These are phyloP conservation scores for Lolium perenne DNA, from an alignment of 176 grass and related monocot genomes.

Conservation along the genomic window DNA sequence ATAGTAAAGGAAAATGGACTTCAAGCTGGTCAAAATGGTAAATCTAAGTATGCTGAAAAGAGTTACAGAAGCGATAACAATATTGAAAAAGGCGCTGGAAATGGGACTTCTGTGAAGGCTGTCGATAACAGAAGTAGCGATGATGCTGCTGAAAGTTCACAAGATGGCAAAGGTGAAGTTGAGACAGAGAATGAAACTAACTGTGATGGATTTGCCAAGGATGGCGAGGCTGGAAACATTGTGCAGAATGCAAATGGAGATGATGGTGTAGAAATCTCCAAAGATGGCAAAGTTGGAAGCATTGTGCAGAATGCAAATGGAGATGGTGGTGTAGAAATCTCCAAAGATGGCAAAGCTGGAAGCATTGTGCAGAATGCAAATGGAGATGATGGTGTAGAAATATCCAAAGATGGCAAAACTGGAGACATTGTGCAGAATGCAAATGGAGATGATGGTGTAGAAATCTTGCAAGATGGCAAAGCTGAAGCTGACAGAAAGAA, in stretches of 20 bases:
- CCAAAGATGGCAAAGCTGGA: neutral
- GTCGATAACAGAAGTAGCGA: conserved; percentile 8
- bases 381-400: neutral
- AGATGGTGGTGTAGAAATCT: neutral
- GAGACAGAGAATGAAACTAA: conserved; percentile 1
- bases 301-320: neutral
- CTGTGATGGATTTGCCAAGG: neutral
- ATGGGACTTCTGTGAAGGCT: conserved; percentile 9
- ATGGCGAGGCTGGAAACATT: conserved; percentile 20
- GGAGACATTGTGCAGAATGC: conserved; percentile 7
- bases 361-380: neutral
- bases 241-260: neutral
- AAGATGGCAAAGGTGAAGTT: conserved; percentile 2
- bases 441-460: neutral
- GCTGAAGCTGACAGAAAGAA: neutral
- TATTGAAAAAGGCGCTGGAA: neutral
- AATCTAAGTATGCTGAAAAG: conserved; percentile 28
- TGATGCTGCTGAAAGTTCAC: conserved; percentile 15
- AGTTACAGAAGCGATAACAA: neutral
- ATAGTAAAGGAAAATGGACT: conserved; percentile 24
- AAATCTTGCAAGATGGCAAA: conserved; percentile 13
- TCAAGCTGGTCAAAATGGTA: conserved; percentile 19
- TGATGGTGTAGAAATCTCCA: neutral
- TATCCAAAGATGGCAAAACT: conserved; percentile 19
- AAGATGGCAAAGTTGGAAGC: neutral